Base-by-base conservation (phyloP, 495 filamentous ascomycete species). In the Apiosordaria backusii region DNA sequence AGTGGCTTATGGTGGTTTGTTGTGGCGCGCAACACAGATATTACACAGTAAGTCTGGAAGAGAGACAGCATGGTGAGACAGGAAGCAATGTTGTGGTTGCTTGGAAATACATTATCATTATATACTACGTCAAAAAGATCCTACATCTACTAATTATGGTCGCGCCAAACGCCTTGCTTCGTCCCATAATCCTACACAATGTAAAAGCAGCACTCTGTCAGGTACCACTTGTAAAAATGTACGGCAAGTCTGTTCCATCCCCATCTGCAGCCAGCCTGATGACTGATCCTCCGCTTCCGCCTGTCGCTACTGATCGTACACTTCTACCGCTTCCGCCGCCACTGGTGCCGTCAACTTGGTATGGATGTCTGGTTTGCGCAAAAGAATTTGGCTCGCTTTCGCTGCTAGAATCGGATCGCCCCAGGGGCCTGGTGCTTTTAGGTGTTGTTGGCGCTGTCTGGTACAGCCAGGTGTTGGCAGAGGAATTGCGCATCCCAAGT, bases 381-480 rank as follows among this genome's bases (percentile, higher is more conserved):
- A 82, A 83, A 67, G 77, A 83, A 40, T 77, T 45, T 45, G 5
- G 6, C 9, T 45, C 35, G 10, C 13, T 45, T 9, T 45, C 35
- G 35, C 77, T 9, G 68, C 52, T 55, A n/a, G 65, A 61, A 77
- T 80, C 1, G 74, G 75, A n/a, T 74, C 69, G 26, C 75, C 70
- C 23, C 76, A 69, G 4, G 70, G 10, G n/a, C 45, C 72, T 7
- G 74, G 72, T 73, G 62, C 82, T 82, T 55, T 73, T 75, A 5
- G 84, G 84, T 15, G 84, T 85, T 5, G 80, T 83, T 5, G 84
- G 84, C 50, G 84, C 84, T 0, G 84, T 85, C 58, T 77, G 77
- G 62, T 79, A 83, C 52, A 76, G 75, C 65, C 74, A 73, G 10
- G 75, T 78, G 50, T 75, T 76, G 4, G 75, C 69, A 4, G 79